Percentiles rank a stretch among this genome's conserved stretches.
phyloP scores from a whole-genome alignment of 176 grass and related monocot genomes.

The Eleusine indica region DNA sequence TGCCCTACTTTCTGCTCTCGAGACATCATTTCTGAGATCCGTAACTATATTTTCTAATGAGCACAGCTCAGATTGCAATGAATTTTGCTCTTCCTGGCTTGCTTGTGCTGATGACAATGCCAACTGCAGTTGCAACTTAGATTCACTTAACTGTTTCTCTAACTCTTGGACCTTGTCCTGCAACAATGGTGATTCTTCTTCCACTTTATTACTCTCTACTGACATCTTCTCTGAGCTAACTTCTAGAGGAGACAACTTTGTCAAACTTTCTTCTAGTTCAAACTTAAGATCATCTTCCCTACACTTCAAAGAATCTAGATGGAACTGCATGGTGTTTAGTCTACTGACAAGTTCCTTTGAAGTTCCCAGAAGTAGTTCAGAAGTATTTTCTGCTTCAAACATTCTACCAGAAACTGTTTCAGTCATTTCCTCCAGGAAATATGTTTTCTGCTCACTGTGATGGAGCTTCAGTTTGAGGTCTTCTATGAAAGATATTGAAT shows the following conservation, averaged over 20 bases:
- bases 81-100: slow-evolving; percentile 55
- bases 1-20: slow-evolving; percentile 65
- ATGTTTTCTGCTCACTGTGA: slow-evolving; percentile 59
- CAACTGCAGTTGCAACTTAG: slow-evolving; percentile 47
- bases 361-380: slow-evolving; percentile 56
- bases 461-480: slow-evolving; percentile 62
- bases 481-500: slow-evolving; percentile 63
- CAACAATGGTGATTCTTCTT: slow-evolving; percentile 24
- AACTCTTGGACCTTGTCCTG: slow-evolving; percentile 48
- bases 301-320: slow-evolving; percentile 36
- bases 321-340: slow-evolving; percentile 46
- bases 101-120: slow-evolving; percentile 49
- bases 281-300: slow-evolving; percentile 51
- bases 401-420: slow-evolving; percentile 58
- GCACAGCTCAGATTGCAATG: slow-evolving; percentile 42
- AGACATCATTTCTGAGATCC: slow-evolving; percentile 63
- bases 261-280: slow-evolving; percentile 44
- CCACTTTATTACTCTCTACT: slow-evolving; percentile 28
- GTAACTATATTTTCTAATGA: slow-evolving; percentile 57
- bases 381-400: slow-evolving; percentile 77
- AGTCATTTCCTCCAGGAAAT: slow-evolving; percentile 58
- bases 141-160: slow-evolving; percentile 54
- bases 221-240: slow-evolving; percentile 35
- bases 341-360: slow-evolving; percentile 64
- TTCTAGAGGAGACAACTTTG: slow-evolving; percentile 41